Evolutionary conservation across 495 filamentous ascomycete species (phyloP).

Genomic region (Neurospora sp.): DNA sequence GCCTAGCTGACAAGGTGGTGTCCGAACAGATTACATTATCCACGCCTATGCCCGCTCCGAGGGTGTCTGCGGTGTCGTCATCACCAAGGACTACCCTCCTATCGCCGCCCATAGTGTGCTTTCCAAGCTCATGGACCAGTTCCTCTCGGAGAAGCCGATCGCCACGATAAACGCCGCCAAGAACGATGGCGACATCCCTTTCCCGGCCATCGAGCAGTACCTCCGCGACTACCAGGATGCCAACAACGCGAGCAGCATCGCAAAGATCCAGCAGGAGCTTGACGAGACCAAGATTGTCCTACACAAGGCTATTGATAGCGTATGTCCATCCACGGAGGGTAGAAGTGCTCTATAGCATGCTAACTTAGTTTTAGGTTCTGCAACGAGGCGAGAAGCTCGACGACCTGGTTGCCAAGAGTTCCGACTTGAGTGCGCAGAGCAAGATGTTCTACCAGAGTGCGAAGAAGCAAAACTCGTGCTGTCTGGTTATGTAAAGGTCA

Average conservation of each 20-base stretch:
- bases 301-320: slow-evolving; percentile 90
- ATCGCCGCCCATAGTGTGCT: slow-evolving; percentile 91
- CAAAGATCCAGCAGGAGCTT: slow-evolving; percentile 93
- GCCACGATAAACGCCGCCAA: slow-evolving; percentile 47
- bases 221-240: slow-evolving; percentile 86
- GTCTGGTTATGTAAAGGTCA: slow-evolving; percentile 57
- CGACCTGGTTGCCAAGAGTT: slow-evolving; percentile 77
- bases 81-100: slow-evolving; percentile 80
- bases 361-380: slow-evolving; percentile 38
- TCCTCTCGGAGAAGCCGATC: slow-evolving; percentile 69
- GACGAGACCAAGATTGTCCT: slow-evolving; percentile 97
- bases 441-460: slow-evolving; percentile 82
- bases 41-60: slow-evolving; percentile 85
- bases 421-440: slow-evolving; percentile 75
- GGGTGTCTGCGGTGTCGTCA: slow-evolving; percentile 79
- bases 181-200: slow-evolving; percentile 37
- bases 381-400: slow-evolving; percentile 89
- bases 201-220: slow-evolving; percentile 71
- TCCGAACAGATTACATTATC: slow-evolving; percentile 57
- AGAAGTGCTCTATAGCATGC: neutral
- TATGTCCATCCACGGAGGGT: slow-evolving; percentile 3
- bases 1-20: neutral
- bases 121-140: slow-evolving; percentile 87
- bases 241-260: slow-evolving; percentile 75
- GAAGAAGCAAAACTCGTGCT: slow-evolving; percentile 96